These are phyloP conservation scores for Mycogone perniciosa DNA, from an alignment of 2,329 filamentous ascomycete species.

Conservation along the genomic window DNA sequence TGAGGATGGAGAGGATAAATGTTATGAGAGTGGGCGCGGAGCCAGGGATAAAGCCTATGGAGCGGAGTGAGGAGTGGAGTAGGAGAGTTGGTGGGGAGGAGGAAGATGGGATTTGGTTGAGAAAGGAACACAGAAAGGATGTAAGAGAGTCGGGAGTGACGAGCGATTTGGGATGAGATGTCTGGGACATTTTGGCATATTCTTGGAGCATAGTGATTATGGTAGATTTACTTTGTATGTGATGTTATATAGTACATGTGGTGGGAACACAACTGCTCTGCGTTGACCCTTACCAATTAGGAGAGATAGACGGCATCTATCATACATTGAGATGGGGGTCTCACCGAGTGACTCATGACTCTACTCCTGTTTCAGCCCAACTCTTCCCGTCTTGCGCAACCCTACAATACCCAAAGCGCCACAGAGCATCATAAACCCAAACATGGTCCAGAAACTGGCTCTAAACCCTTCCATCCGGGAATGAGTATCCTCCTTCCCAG, in stretches of 20 bases:
- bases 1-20: not conserved
- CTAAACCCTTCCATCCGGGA: conserved; percentile 43
- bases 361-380: not conserved
- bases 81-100: not conserved
- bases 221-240: too few relatives aligned
- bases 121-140: not conserved
- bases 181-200: not conserved
- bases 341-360: not conserved
- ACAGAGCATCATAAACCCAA: conserved; percentile 33
- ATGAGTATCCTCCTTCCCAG: conserved; percentile 18
- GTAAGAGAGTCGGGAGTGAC: not conserved
- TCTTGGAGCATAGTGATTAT: too few relatives aligned
- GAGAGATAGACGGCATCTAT: not conserved
- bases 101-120: not conserved
- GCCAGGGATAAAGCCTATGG: not conserved
- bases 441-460: conserved; percentile 45
- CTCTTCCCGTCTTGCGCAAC: not conserved
- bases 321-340: not conserved
- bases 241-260: too few relatives aligned
- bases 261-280: too few relatives aligned
- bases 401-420: too few relatives aligned
- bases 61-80: not conserved
- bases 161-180: not conserved
- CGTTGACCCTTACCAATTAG: too few relatives aligned
- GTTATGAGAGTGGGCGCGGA: not conserved